A percentile compares a stretch with the other conserved stretches of the same genome.
Conservation (phyloP, 441 rosid genomes). For the Hura crepitans region DNA sequence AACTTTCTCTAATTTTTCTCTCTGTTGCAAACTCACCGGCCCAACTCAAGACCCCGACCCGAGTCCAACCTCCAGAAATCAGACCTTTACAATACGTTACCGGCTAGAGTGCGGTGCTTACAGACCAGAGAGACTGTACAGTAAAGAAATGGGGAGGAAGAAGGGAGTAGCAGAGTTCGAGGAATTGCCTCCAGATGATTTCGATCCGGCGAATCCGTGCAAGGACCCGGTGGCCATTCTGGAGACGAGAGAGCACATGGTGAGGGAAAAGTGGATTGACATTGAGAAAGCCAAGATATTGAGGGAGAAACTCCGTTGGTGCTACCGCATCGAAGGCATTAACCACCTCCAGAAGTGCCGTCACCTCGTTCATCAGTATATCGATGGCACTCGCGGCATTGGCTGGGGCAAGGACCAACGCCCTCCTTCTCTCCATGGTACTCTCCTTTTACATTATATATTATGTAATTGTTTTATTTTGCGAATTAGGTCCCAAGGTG, state of each 20-base stretch:
- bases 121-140: not conserved
- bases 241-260: conserved; percentile 93
- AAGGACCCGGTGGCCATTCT: conserved; percentile 96
- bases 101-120: not conserved
- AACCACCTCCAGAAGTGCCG: conserved; percentile 97
- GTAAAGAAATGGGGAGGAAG: conserved; percentile 74
- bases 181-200: conserved; percentile 90
- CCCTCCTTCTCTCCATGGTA: conserved; percentile 84
- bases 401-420: conserved; percentile 99
- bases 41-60: not conserved
- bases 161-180: conserved; percentile 79
- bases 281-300: conserved; percentile 96
- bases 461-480: not conserved
- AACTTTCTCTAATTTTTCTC: no score
- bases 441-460: no score
- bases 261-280: conserved; percentile 94
- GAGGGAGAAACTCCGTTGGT: conserved; percentile 83
- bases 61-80: not conserved
- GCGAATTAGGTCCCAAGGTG: conserved; percentile 30
- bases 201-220: conserved; percentile 75
- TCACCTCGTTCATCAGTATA: conserved; percentile 82
- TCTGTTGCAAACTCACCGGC: no score
- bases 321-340: conserved; percentile 93
- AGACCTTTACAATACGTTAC: not conserved
- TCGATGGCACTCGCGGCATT: conserved; percentile 90